Percentiles rank a stretch among this genome's conserved stretches.
These are phyloP conservation scores for Gossypium bickii DNA, from an alignment of 345 rosid species.

Conservation along the genomic window DNA sequence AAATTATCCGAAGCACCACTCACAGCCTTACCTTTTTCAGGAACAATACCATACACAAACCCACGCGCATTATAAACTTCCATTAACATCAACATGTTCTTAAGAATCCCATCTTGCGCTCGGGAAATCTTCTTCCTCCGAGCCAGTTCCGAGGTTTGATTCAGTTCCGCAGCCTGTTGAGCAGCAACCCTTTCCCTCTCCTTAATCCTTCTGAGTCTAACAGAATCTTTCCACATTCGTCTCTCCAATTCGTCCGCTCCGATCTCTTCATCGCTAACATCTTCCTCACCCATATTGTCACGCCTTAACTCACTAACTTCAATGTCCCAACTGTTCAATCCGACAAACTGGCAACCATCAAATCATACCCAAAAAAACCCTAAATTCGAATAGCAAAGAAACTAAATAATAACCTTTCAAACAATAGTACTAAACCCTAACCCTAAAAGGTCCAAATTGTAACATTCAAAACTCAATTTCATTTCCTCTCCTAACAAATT, in stretches of 20 bases:
- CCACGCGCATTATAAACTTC: background rate
- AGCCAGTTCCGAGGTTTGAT: background rate
- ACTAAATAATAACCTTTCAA: background rate
- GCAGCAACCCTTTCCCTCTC: background rate
- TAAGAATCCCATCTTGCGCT: background rate
- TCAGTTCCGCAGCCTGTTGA: background rate
- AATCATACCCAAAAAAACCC: conserved; percentile 6
- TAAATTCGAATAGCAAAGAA: background rate
- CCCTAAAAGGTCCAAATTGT: background rate
- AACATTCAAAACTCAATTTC: background rate
- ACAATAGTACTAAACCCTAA: background rate
- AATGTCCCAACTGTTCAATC: conserved; percentile 49
- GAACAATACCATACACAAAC: background rate
- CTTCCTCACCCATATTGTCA: conserved; percentile 20
- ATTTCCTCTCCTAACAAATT: background rate
- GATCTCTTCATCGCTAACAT: background rate
- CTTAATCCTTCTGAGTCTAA: background rate
- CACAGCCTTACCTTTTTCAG: background rate
- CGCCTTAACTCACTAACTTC: conserved; percentile 73
- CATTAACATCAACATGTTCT: background rate
- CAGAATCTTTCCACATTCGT: conserved; percentile 2
- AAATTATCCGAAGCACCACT: background rate
- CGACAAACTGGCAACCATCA: conserved; percentile 21
- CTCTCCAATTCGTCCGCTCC: background rate
- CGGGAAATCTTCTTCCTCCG: conserved; percentile 1